Conservation (phyloP, 208 protist genomes). For the Crithidia brevicula region DNA sequence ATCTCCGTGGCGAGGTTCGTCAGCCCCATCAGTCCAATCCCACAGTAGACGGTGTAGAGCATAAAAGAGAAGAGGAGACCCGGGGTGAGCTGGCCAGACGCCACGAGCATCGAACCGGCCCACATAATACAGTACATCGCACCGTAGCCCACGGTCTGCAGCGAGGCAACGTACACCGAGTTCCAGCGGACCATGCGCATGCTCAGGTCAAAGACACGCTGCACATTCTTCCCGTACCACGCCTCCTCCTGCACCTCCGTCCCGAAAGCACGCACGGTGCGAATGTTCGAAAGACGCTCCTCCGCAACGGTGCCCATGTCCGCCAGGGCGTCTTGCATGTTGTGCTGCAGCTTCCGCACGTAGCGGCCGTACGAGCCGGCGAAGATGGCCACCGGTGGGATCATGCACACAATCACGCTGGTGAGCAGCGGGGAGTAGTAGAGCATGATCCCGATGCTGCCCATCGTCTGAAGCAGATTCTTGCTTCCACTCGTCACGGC, state of each 20-base stretch:
- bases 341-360: constrained; percentile 74
- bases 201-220: constrained; percentile 70
- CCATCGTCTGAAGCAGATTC: constrained; percentile 80
- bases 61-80: constrained; percentile 91
- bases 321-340: constrained; percentile 84
- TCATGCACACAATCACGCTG: constrained; percentile 78
- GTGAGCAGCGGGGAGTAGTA: constrained; percentile 88
- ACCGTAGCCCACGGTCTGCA: constrained; percentile 85
- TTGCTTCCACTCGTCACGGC: constrained; percentile 82
- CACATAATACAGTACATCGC: constrained; percentile 89
- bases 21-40: constrained; percentile 84
- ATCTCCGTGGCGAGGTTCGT: constrained; percentile 84
- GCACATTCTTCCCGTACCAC: constrained; percentile 79
- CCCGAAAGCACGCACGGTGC: constrained; percentile 85
- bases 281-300: constrained; percentile 82
- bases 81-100: constrained; percentile 68
- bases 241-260: constrained; percentile 64
- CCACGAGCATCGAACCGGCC: constrained; percentile 87
- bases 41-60: constrained; percentile 91
- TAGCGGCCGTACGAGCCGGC: constrained; percentile 86
- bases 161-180: constrained; percentile 73
- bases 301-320: constrained; percentile 80
- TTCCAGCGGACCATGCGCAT: constrained; percentile 79
- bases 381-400: constrained; percentile 85
- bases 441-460: constrained; percentile 87